Evolutionary conservation across 2,329 filamentous ascomycete species (phyloP), one percentile per base, ranked within the genome.

Genomic region (Rhynchosporium secalis): DNA sequence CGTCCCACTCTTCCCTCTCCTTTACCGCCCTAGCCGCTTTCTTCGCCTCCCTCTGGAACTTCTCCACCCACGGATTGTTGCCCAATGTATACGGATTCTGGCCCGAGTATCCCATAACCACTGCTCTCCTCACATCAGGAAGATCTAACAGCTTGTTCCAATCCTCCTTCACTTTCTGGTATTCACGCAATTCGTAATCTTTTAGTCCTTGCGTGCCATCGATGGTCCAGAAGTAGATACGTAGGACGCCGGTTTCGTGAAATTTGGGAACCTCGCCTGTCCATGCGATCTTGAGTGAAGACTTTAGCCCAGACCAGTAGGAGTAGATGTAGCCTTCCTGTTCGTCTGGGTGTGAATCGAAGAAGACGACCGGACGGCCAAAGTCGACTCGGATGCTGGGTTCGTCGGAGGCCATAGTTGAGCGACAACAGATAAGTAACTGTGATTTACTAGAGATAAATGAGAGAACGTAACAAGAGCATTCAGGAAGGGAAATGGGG

Each of bases 281-380:
- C 51, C 61, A 66, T 29, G 70, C 68, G 40, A 68, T 71, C 36
- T 65, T 64, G 10, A 72, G 62, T 0, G 57, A 61, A 28, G 61
- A 59, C 55, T 68, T 69, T 28, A 72, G 41, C 3, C 59, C 55
- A 4, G 68, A 66, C 58, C 64, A 67, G 56, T 68, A 71, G 15
- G 69, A 71, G 52, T 62, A 67, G 33, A 69, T 33, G 54, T 68
- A 70, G 20, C 60, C 55, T 47, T 70, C 68, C 60, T 71, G 69
- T 56, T 71, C 63, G 55, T 71, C 68, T 2, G 70, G 70, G 36
- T 71, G 66, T 9, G 69, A 70, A 51, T 72, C 70, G 45, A 71
- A 67, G 60, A 72, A 70, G 20, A 71, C 70, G 36, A 62, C 66
- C 3, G 69, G 69, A 0, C 49, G 55, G 45, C 68, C 69, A 56